Evolutionary conservation across 2,329 filamentous ascomycete species (phyloP).

Genomic region (Talaromyces sp.): DNA sequence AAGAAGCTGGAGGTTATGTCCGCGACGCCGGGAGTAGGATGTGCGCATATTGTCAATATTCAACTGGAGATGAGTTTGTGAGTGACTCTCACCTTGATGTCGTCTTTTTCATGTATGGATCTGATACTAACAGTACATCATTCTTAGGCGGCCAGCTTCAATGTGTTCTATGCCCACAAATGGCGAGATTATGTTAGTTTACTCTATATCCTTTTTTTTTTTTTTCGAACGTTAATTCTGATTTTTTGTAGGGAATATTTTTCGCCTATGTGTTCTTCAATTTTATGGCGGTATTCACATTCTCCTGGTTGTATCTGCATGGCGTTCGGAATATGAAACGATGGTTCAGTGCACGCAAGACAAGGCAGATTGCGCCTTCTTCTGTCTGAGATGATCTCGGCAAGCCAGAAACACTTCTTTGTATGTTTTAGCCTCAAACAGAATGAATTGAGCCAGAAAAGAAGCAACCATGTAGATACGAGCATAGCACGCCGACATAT

Average conservation of each 20-base stretch:
- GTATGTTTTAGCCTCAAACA: neutral
- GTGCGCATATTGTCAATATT: constrained; percentile 68
- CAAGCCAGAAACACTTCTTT: neutral
- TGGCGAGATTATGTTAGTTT: constrained; percentile 63
- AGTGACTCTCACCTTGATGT: constrained; percentile 14
- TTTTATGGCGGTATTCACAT: constrained; percentile 56
- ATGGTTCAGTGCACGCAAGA: constrained; percentile 35
- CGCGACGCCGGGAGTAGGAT: constrained; percentile 56
- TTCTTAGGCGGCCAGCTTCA: constrained; percentile 53
- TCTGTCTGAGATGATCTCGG: neutral
- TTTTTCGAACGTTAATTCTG: neutral
- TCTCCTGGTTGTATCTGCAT: constrained; percentile 59
- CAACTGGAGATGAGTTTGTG: constrained; percentile 64
- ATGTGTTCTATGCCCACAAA: constrained; percentile 62
- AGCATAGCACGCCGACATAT: neutral
- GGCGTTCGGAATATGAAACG: constrained; percentile 35
- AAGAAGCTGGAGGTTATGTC: constrained; percentile 63
- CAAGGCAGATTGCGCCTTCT: constrained; percentile 17
- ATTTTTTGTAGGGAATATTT: constrained; percentile 57
- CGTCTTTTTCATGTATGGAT: neutral
- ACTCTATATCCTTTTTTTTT: constrained; percentile 13
- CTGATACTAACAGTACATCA: neutral
- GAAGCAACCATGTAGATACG: neutral
- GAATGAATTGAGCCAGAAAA: neutral
- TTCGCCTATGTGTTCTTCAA: constrained; percentile 68